A percentile compares a stretch with the other conserved stretches of the same genome.
phyloP scores from a whole-genome alignment of 805 yeast genomes.

The Ogataea trehalophila region DNA sequence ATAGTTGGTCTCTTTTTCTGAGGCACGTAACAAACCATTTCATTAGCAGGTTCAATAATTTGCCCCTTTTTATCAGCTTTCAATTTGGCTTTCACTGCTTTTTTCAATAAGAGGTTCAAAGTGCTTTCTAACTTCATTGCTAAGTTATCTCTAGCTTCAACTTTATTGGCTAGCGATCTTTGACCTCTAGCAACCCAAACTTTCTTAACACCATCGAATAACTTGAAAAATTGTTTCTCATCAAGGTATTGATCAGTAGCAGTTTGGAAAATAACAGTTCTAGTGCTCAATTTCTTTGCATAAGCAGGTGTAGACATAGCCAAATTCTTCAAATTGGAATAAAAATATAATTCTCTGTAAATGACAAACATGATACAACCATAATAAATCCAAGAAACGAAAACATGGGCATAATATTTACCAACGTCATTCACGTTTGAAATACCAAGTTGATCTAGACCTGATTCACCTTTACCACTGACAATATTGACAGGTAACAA shows the following conservation, averaged over 20 bases:
- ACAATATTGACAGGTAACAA: slow-evolving; percentile 82
- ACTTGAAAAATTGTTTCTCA: slow-evolving; percentile 64
- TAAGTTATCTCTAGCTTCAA: slow-evolving; percentile 53
- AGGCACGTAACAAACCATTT: slow-evolving; percentile 55
- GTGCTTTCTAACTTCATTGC: slow-evolving; percentile 65
- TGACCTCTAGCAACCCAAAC: slow-evolving; percentile 76
- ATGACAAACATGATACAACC: slow-evolving; percentile 65
- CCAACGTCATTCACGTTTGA: slow-evolving; percentile 59
- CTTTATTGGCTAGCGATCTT: slow-evolving; percentile 47
- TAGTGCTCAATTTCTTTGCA: slow-evolving; percentile 65
- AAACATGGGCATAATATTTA: slow-evolving; percentile 82
- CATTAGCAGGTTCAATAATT: slow-evolving; percentile 38
- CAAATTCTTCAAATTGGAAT: slow-evolving; percentile 70
- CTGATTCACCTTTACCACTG: slow-evolving; percentile 53
- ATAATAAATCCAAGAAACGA: slow-evolving; percentile 75
- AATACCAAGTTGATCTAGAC: slow-evolving; percentile 73
- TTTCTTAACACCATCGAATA: slow-evolving; percentile 77
- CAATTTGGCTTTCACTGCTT: slow-evolving; percentile 57
- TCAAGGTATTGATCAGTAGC: slow-evolving; percentile 72
- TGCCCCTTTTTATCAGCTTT: slow-evolving; percentile 66
- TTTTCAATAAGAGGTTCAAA: slow-evolving; percentile 49
- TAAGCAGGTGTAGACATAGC: slow-evolving; percentile 78
- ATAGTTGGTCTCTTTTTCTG: slow-evolving; percentile 63
- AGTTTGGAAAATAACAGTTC: slow-evolving; percentile 79
- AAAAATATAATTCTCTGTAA: slow-evolving; percentile 79